These are phyloP conservation scores for Xylaria digitata DNA, from an alignment of 2,329 filamentous ascomycete genomes.

Conservation along the genomic window DNA sequence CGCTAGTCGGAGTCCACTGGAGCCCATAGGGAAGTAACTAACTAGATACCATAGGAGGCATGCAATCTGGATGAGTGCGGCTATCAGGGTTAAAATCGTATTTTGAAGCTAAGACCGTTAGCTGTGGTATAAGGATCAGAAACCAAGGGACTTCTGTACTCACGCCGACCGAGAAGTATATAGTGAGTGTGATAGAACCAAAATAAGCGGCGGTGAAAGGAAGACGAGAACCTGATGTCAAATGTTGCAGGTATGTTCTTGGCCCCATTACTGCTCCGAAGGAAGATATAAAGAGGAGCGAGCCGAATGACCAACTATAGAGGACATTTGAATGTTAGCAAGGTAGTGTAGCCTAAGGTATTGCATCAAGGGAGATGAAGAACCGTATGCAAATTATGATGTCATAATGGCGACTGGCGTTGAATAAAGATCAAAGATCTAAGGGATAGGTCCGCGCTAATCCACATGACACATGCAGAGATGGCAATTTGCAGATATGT, in stretches of 20 bases:
- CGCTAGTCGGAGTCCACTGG: conserved; percentile 85
- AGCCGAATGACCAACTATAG: conserved; percentile 91
- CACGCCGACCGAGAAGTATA: conserved; percentile 94
- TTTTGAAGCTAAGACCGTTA: conserved; percentile 74
- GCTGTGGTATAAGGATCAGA: conserved; percentile 12
- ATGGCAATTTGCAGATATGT: conserved; percentile 48
- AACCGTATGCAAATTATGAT: conserved; percentile 29
- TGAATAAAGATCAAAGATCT: conserved; percentile 41
- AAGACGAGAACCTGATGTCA: conserved; percentile 83
- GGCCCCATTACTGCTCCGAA: conserved; percentile 97
- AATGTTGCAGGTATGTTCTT: conserved; percentile 82
- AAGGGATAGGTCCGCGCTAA: conserved; percentile 42
- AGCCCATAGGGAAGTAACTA: conserved; percentile 98
- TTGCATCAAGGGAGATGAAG: not conserved
- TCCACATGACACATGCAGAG: conserved; percentile 48
- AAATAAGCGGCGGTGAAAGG: conserved; percentile 97
- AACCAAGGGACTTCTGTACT: conserved; percentile 56
- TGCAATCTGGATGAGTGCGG: conserved; percentile 84
- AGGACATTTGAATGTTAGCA: conserved; percentile 48
- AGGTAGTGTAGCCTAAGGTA: not conserved
- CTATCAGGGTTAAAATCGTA: conserved; percentile 85
- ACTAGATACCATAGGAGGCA: conserved; percentile 92
- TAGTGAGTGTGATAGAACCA: conserved; percentile 87
- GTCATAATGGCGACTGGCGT: conserved; percentile 26
- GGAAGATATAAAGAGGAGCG: conserved; percentile 86